Evolutionary conservation across 2,329 filamentous ascomycete genomes (phyloP), one percentile per base, ranked within the genome.

Genomic region (Xylaria hypoxylon): DNA sequence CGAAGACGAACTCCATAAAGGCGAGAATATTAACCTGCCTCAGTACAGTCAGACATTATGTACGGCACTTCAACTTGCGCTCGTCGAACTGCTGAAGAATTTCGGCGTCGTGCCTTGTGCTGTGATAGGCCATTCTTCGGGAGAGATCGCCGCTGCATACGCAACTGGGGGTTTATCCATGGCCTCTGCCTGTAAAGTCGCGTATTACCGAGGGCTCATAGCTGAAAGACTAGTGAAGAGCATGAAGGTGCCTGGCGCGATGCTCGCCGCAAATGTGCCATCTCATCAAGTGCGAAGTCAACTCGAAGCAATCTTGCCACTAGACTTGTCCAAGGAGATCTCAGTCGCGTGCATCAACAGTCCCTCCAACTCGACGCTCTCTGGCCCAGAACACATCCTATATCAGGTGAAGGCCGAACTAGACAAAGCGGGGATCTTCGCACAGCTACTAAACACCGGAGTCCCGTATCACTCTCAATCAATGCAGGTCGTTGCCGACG

Each of bases 281-380:
- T 40, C 38, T 40, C 38, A 24, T 17, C 11, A 47, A 58, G 64
- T 2, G 55, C 35, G 3, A 48, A 44, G 35, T 47, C 2, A 33
- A 59, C 33, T 40, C 38, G 38, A 40, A 11, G 38, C 38, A 11
- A 13, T 40, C 8, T 13, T 40, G 38, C 38, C 38, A 40, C 38
- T 40, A 40, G 38, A 17, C 38, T 40, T 40, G 38, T 40, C 38
- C 38, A 40, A 40, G 38, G 38, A 40, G 4, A 40, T 40, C 38
- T 40, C 38, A 40, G 40, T 77, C 2, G 75, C 74, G 0, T 78
- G 75, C 62, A 51, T 77, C 28, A 78, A 78, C 68, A 77, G 75
- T 44, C 74, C 75, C 0, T 2, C 2, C 0, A 78, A 72, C 57
- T 47, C 59, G 1, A 79, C 77, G 0, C 24, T 79, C 0, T 70